Conservation (phyloP, 2,329 filamentous ascomycete species). For the Aspergillus thermomutatus region DNA sequence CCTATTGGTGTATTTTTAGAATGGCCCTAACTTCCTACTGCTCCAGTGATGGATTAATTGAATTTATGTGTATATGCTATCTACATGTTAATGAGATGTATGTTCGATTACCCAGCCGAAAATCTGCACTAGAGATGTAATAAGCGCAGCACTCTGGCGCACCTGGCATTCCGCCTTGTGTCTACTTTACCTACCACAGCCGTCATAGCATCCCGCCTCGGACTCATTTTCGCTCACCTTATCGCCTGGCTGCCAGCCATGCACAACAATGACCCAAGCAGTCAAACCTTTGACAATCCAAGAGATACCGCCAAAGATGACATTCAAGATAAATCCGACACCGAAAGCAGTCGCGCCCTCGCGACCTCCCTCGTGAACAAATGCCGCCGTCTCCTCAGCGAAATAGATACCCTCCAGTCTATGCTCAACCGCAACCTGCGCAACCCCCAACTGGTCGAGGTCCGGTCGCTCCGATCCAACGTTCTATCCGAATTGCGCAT, state of each 20-base stretch:
- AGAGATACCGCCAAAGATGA: background rate
- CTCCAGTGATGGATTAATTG: constrained; percentile 7
- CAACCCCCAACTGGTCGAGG: constrained; percentile 48
- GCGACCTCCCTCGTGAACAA: constrained; percentile 33
- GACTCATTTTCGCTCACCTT: background rate
- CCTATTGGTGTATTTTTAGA: constrained; percentile 9
- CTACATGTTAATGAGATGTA: background rate
- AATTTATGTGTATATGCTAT: background rate
- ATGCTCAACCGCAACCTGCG: constrained; percentile 40
- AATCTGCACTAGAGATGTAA: background rate
- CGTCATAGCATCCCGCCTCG: background rate
- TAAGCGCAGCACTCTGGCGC: background rate
- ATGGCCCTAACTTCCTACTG: background rate
- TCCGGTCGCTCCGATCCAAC: constrained; percentile 48
- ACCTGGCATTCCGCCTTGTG: background rate
- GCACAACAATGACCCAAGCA: background rate
- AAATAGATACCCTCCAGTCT: constrained; percentile 45
- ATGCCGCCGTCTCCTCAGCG: constrained; percentile 42
- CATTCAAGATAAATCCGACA: background rate
- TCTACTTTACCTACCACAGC: background rate
- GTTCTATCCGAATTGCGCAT: constrained; percentile 48
- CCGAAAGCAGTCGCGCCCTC: constrained; percentile 17
- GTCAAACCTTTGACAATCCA: background rate
- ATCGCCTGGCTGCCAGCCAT: background rate
- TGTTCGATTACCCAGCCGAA: background rate